Evolutionary conservation across 148 eudicot genomes (phyloP), one percentile per base, ranked within the genome.

Genomic region (Pouteria glomerata): DNA sequence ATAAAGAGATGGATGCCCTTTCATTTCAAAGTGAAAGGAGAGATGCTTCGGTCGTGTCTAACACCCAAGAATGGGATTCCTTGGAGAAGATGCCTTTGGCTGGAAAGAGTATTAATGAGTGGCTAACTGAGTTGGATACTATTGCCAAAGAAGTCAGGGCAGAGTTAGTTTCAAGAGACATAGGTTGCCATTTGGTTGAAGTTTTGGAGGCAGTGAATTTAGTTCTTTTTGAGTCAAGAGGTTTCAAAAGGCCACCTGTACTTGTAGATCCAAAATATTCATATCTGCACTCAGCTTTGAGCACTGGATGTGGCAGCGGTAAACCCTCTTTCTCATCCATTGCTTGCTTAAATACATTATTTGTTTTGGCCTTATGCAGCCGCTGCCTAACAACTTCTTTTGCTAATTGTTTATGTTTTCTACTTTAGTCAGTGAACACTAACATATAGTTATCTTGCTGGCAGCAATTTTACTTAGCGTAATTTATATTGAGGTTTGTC

Each of bases 131-230:
- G 74, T 76, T 93, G 74, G 94, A 93, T 74, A 70, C 69, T 68
- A 88, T 93, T 81, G 88, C 92, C 13, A 82, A 84, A 76, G 98
- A 93, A 82, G 94, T 90, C 52, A 84, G 87, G 76, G 96, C 88
- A 21, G 96, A 93, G 78, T 79, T 93, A 63, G 86, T 85, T 69
- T 71, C 92, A 39, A 85, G 98, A 79, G 98, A 90, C 57, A 88
- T 93, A 75, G 98, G 98, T 69, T 93, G 98, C 74, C 85, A 93
- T 80, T 59, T 93, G 80, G 81, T 76, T 70, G 94, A 87, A 85
- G 92, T 93, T 76, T 75, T 93, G 73, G 98, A 93, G 80, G 98
- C 96, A 0, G 98, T 93, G 72, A 93, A 93, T 76, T 80, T 81
- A 67, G 96, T 93, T 78, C 84, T 93, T 71, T 93, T 93, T 70